A percentile compares a stretch with the other conserved stretches of the same genome.
phyloP scores from a whole-genome alignment of 2,329 filamentous ascomycete species.

The Ophiostoma populinum region DNA sequence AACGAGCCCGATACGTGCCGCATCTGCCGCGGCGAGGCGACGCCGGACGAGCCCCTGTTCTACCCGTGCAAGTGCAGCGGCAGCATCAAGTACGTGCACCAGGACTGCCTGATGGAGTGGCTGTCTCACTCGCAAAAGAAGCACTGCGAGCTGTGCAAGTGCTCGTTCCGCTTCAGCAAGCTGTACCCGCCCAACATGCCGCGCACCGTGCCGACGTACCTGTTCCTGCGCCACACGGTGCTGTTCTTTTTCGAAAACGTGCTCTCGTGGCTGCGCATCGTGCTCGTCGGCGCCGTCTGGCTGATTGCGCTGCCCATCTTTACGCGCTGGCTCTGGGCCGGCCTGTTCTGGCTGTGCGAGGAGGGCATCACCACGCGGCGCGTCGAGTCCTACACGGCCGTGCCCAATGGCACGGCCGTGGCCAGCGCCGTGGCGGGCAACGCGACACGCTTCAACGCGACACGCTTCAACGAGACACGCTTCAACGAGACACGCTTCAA shows the following conservation, averaged over 20 bases:
- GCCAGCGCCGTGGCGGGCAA: conserved; percentile 5
- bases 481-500: too few relatives aligned
- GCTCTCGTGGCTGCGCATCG: conserved; percentile 59
- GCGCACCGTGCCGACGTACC: conserved; percentile 54
- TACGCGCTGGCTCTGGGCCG: conserved; percentile 83
- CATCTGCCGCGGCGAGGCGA: conserved; percentile 85
- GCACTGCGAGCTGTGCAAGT: conserved; percentile 98
- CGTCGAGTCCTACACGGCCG: conserved; percentile 6
- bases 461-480: too few relatives aligned
- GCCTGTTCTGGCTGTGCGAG: conserved; percentile 89
- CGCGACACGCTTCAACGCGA: too few relatives aligned
- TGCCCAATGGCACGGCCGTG: conserved; percentile 12
- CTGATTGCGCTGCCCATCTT: conserved; percentile 73
- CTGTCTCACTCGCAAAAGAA: conserved; percentile 97
- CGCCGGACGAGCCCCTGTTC: conserved; percentile 70
- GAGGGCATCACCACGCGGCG: conserved; percentile 31
- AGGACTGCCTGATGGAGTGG: conserved; percentile 98
- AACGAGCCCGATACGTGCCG: conserved; percentile 69
- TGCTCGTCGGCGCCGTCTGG: conserved; percentile 76
- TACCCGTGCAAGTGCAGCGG: conserved; percentile 98
- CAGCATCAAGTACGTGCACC: conserved; percentile 96
- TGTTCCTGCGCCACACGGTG: conserved; percentile 66
- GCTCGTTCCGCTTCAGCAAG: conserved; percentile 93
- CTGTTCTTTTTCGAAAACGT: conserved; percentile 56
- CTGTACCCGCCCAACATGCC: conserved; percentile 94